Evolutionary conservation across 2,329 filamentous ascomycete species (phyloP).

Genomic region (Exserohilum rostratum): DNA sequence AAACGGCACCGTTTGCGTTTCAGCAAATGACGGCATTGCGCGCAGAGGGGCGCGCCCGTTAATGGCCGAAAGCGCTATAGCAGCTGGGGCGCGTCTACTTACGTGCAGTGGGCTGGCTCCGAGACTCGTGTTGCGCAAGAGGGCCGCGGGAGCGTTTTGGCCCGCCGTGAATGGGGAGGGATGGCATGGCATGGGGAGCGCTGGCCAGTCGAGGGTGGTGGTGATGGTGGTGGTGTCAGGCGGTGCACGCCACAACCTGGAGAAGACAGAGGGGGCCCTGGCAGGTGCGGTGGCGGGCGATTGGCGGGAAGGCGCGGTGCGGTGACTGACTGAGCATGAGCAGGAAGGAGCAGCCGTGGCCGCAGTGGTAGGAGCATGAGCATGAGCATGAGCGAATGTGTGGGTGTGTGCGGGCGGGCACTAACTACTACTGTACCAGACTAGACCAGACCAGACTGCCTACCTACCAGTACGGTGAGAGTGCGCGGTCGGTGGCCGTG

Average conservation of each 20-base stretch:
- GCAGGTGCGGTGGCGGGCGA: constrained; percentile 20
- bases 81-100: neutral
- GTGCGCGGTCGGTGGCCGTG: no score
- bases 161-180: no score
- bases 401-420: neutral
- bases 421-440: neutral
- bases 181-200: no score
- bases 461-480: no score
- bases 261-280: constrained; percentile 19
- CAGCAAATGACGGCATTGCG: constrained; percentile 27
- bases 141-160: constrained; percentile 19
- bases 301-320: constrained; percentile 15
- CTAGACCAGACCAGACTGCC: no score
- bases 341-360: no score
- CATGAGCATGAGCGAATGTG: neutral
- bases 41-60: constrained; percentile 9
- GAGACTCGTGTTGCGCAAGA: constrained; percentile 15
- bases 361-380: neutral
- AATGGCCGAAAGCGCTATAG: constrained; percentile 8
- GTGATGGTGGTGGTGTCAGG: no score
- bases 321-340: no score
- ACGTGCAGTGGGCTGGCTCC: constrained; percentile 20
- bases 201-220: no score
- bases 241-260: constrained; percentile 34
- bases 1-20: constrained; percentile 22